These are phyloP conservation scores for Castanea crenata DNA, from an alignment of 306 rosid genomes.

Conservation along the genomic window DNA sequence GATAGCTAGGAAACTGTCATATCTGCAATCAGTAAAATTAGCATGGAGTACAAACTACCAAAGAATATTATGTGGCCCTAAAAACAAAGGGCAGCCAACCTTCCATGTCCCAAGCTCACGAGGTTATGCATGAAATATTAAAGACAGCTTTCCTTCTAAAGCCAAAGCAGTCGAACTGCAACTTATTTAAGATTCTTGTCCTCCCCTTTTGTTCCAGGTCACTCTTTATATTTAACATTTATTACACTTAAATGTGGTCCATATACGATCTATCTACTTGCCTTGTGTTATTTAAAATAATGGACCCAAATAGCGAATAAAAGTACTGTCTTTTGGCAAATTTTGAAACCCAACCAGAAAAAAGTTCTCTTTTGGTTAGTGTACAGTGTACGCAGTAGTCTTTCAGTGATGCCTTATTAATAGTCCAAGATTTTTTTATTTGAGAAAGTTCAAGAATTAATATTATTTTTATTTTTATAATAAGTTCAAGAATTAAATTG, in stretches of 20 bases:
- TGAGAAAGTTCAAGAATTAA: too few species aligned
- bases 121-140: constrained; percentile 37
- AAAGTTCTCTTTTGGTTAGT: too few species aligned
- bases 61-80: constrained; percentile 11
- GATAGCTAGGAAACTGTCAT: not conserved
- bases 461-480: too few species aligned
- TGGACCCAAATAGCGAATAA: constrained; percentile 14
- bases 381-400: too few species aligned
- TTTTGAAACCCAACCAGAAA: too few species aligned
- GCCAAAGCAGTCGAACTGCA: constrained; percentile 21
- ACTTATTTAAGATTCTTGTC: constrained; percentile 41
- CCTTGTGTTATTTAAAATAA: not conserved
- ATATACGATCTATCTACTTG: constrained; percentile 8
- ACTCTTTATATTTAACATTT: constrained; percentile 6
- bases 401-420: too few species aligned
- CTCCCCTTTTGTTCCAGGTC: constrained; percentile 10
- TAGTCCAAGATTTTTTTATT: too few species aligned
- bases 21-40: not conserved
- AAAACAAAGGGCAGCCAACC: constrained; percentile 16
- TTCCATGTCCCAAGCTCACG: constrained; percentile 40
- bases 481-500: too few species aligned
- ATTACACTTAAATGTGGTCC: constrained; percentile 33
- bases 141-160: constrained; percentile 32
- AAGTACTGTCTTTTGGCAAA: not conserved
- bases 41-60: not conserved